A percentile compares a stretch with the other conserved stretches of the same genome.
Conservation (phyloP, 2,329 filamentous ascomycete genomes). For the Elsinoe fawcettii region DNA sequence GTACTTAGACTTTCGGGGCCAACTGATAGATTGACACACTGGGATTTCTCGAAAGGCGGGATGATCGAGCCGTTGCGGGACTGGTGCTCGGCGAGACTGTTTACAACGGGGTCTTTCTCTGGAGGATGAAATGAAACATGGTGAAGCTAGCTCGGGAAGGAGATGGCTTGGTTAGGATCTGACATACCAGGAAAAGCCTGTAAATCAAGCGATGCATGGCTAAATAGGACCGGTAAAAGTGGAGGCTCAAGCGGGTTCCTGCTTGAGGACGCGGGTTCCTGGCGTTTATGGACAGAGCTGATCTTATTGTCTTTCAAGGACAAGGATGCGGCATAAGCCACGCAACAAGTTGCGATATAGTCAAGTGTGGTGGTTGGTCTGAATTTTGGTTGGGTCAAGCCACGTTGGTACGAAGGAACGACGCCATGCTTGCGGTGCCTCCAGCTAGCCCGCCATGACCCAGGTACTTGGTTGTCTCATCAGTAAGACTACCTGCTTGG, state of each 20-base stretch:
- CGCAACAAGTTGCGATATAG: neutral
- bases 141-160: neutral
- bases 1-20: slow-evolving; percentile 1
- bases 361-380: neutral
- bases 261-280: neutral
- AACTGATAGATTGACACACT: slow-evolving; percentile 4
- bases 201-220: neutral
- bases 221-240: neutral
- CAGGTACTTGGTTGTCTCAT: neutral
- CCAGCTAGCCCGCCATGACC: neutral
- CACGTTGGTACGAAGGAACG: neutral
- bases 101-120: slow-evolving; percentile 7
- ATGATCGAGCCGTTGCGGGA: slow-evolving; percentile 1
- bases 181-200: neutral
- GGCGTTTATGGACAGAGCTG: neutral
- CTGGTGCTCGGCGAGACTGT: neutral
- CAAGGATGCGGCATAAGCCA: neutral
- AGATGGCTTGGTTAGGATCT: neutral
- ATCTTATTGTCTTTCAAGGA: neutral
- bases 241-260: neutral
- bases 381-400: neutral
- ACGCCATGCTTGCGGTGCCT: neutral
- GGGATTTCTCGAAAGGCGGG: neutral
- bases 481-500: neutral
- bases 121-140: slow-evolving; percentile 6